Evolutionary conservation across 345 rosid genomes (phyloP), one percentile per base, ranked within the genome.

Genomic region (Brassica juncea): DNA sequence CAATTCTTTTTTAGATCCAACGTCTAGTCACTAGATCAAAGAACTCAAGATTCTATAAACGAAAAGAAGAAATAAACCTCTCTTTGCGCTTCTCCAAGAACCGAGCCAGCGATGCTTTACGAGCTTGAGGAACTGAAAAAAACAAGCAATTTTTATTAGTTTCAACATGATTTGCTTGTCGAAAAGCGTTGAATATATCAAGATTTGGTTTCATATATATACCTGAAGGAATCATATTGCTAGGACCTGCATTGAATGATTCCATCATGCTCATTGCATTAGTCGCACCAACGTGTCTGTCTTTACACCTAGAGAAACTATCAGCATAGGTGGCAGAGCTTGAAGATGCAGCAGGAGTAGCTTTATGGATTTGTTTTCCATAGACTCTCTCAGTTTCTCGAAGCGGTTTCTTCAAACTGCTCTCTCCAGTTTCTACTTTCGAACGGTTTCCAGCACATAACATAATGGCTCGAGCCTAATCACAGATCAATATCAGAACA

Each of bases 1-100:
- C 62, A 68, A 60, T 8, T 44, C 32, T 34, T 61, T 32, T 25
- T 60, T 47, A 57, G 44, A 44, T 21, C n/a, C 12, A 77, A 49
- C 37, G 0, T 28, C 32, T 23, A 6, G 63, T 28, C 62, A 31
- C 12, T 19, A 44, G 19, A 12, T 34, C 3, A 1, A 3, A 74
- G 64, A 64, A 55, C 31, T 28, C 68, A 27, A 75, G 8, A 25
- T 69, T 63, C 14, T 42, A 52, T 4, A 28, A 28, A 31, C 19
- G 0, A 11, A 55, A 5, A 55, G 0, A 61, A 2, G 15, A 55
- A 14, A 39, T 82, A 49, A 62, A 91, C 99, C 98, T 89, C 82
- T 91, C 96, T 85, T 90, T 95, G 81, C 99, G 96, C 86, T 91
- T 93, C 91, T 93, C 98, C 86, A 95, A 85, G 83, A 95, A 95